Evolutionary conservation across 2,329 filamentous ascomycete species (phyloP), one percentile per base, ranked within the genome.

Genomic region (Diaporthe citriasiana): DNA sequence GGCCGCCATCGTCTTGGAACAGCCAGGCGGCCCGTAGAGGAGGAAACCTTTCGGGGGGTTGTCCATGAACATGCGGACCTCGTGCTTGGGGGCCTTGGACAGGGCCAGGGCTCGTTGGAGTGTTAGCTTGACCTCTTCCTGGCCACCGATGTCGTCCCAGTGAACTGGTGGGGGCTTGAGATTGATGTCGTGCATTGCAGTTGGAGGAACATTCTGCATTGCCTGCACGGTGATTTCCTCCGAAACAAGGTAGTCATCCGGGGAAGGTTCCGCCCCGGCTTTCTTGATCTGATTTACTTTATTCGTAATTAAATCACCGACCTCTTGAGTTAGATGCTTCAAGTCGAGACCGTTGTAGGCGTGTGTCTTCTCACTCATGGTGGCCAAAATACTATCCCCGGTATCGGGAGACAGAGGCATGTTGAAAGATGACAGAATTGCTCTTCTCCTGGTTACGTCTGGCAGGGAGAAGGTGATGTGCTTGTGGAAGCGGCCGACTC

Each of bases 1-100:
- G 0, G 96, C 96, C 0, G 92, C 95, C 81, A 98, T 90, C 0
- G 96, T 98, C 84, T 98, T 98, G 76, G 95, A 97, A 84, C 96
- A 98, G 4, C 96, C 96, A 0, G 96, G 96, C 0, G 96, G 96
- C 0, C 96, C 96, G 82, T 98, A 98, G 3, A 98, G 89, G 9
- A 98, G 88, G 22, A 98, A 90, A 0, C 95, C 95, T 80, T 96
- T 97, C 72, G 93, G 92, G 0, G 92, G 91, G 42, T 88, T 88
- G 33, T 82, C 84, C 65, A 87, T 84, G 74, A 85, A 81, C 70
- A 81, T 78, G 35, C 79, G 75, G 63, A 81, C 76, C 40, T 80
- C 78, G 63, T 80, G 77, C 72, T 83, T 82, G 6, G 82, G 81
- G 5, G 69, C 77, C 74, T 76, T 83, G 73, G 75, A 68, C 70